A percentile compares a stretch with the other conserved stretches of the same genome.
Conservation (phyloP, 2,329 filamentous ascomycete genomes). For the Didymosphaeria variabile region DNA sequence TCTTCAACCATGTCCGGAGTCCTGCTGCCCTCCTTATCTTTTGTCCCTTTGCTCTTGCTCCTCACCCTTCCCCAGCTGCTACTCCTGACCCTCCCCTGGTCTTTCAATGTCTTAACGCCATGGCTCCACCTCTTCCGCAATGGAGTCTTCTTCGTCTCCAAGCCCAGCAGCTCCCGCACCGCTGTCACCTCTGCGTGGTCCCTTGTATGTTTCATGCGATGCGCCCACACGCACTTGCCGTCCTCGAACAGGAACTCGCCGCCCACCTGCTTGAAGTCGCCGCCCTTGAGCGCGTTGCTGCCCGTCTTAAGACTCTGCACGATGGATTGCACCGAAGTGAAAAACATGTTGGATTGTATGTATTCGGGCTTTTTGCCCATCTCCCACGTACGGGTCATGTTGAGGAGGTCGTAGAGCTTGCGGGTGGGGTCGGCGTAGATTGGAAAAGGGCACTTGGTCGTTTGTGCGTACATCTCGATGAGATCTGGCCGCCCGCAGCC, state of each 20-base stretch:
- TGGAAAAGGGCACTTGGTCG: constrained; percentile 74
- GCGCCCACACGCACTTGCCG: constrained; percentile 78
- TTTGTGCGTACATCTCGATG: constrained; percentile 71
- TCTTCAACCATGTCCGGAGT: constrained; percentile 34
- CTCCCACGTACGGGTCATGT: constrained; percentile 71
- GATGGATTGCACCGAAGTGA: constrained; percentile 62
- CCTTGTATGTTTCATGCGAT: constrained; percentile 80
- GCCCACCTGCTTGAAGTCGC: constrained; percentile 74
- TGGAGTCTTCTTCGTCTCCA: constrained; percentile 37
- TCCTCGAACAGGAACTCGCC: constrained; percentile 82
- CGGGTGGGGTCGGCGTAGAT: constrained; percentile 79
- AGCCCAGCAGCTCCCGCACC: constrained; percentile 69
- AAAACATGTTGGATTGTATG: constrained; percentile 62
- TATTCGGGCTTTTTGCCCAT: constrained; percentile 73
- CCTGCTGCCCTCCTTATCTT: constrained; percentile 28
- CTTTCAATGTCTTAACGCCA: constrained; percentile 36
- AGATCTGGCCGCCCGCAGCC: constrained; percentile 76
- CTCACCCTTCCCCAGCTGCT: constrained; percentile 39
- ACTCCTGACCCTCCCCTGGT: constrained; percentile 29
- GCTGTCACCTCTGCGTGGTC: constrained; percentile 79
- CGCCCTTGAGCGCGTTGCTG: constrained; percentile 68
- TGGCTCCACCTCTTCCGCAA: constrained; percentile 47
- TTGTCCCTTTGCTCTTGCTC: constrained; percentile 36
- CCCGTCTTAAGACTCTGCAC: constrained; percentile 69
- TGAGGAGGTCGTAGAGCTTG: constrained; percentile 71